Evolutionary conservation across 2,329 filamentous ascomycete genomes (phyloP).

Genomic region (Stenocarpella maydis): DNA sequence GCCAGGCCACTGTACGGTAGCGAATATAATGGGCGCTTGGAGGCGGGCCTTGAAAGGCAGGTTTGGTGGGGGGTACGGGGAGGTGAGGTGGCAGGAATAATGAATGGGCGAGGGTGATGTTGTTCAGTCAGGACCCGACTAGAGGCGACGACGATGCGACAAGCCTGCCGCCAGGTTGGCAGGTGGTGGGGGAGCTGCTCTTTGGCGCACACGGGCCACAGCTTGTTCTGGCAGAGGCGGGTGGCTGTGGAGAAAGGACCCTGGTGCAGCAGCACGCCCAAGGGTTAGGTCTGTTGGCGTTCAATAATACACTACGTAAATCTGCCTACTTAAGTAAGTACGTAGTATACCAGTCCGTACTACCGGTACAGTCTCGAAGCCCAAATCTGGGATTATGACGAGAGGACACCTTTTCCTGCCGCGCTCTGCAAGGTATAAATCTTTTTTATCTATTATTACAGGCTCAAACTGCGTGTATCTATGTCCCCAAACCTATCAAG

Average conservation of each 20-base stretch:
- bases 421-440: neutral
- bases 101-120: conserved; percentile 13
- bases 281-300: too few species aligned
- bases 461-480: neutral
- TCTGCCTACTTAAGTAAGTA: too few species aligned
- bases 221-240: conserved; percentile 7
- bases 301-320: too few species aligned
- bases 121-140: neutral
- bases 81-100: conserved; percentile 10
- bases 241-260: conserved; percentile 13
- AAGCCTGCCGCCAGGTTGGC: conserved; percentile 25
- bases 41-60: conserved; percentile 11
- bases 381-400: too few species aligned
- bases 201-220: conserved; percentile 13
- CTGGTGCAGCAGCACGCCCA: too few species aligned
- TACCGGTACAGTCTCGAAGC: too few species aligned
- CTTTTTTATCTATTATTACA: neutral
- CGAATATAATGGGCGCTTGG: neutral
- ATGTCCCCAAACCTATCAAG: too few species aligned
- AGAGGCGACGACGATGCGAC: conserved; percentile 24
- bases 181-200: conserved; percentile 15
- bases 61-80: neutral
- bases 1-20: neutral
- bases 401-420: too few species aligned
- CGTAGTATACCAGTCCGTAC: too few species aligned